Percentiles rank a stretch among this genome's conserved stretches.
Conservation (phyloP, 2,329 filamentous ascomycete species). For the Westerdykella ornata region DNA sequence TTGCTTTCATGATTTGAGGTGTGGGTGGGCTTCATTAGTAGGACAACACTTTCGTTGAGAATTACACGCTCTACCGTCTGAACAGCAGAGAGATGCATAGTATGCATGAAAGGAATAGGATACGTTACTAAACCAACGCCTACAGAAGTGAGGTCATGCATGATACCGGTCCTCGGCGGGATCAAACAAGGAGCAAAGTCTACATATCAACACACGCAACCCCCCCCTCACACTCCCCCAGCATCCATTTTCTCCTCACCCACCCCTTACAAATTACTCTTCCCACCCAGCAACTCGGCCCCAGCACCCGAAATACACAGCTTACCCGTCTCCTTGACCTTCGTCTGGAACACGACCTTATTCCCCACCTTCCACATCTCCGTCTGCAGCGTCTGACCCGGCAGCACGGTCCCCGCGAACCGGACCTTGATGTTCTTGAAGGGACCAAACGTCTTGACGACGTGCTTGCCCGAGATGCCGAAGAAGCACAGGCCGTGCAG, state of each 20-base stretch:
- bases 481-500: constrained; percentile 96
- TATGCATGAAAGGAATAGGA: no score
- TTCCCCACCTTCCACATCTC: constrained; percentile 91
- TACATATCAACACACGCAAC: neutral
- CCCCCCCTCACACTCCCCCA: neutral
- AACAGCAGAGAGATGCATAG: no score
- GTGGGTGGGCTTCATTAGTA: no score
- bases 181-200: neutral
- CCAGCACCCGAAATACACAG: constrained; percentile 75
- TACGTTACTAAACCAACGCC: no score
- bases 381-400: constrained; percentile 79
- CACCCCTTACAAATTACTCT: constrained; percentile 31
- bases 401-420: constrained; percentile 79
- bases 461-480: constrained; percentile 82
- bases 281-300: constrained; percentile 60
- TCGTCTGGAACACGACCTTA: constrained; percentile 76
- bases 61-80: no score
- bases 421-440: constrained; percentile 91
- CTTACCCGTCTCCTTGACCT: constrained; percentile 90
- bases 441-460: constrained; percentile 73
- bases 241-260: neutral
- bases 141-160: no score
- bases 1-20: no score
- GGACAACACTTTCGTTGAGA: no score
- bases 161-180: no score